phyloP scores from a whole-genome alignment of 2,329 filamentous ascomycete species.

The Taxawa tesnikishii region DNA sequence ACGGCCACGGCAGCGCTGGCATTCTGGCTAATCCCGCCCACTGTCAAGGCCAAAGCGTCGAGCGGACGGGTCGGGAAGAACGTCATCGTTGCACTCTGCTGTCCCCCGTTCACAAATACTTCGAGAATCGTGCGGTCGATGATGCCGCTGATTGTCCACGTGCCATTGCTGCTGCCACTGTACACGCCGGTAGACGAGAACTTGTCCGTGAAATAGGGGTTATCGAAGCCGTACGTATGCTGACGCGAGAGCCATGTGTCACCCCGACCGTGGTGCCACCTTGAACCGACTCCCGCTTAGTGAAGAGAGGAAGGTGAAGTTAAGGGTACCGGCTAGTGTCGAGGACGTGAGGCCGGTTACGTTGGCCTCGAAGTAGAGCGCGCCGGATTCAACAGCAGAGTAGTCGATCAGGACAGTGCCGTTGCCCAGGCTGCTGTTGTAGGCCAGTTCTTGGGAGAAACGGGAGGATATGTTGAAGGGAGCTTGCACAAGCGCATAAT shows the following conservation, averaged over 20 bases:
- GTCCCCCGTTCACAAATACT: conserved; percentile 41
- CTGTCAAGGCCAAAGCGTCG: conserved; percentile 23
- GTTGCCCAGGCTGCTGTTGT: conserved; percentile 34
- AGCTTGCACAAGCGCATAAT: conserved; percentile 38
- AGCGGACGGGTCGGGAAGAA: conserved; percentile 38
- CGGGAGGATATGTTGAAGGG: conserved; percentile 39
- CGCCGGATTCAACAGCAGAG: conserved; percentile 34
- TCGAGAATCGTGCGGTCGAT: conserved; percentile 45
- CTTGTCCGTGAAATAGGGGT: conserved; percentile 44
- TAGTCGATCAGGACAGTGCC: conserved; percentile 39
- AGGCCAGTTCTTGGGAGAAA: conserved; percentile 31
- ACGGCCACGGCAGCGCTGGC: conserved; percentile 26
- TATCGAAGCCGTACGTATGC: conserved; percentile 36
- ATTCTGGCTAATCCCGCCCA: conserved; percentile 22
- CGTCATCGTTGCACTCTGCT: conserved; percentile 35
- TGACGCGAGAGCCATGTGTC: conserved; percentile 41
- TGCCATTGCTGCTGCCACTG: conserved; percentile 13
- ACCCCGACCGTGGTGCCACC: conserved; percentile 39
- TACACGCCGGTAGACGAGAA: conserved; percentile 27
- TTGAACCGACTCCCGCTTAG: conserved; percentile 35
- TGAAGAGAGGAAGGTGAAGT: conserved; percentile 41
- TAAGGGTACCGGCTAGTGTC: conserved; percentile 26
- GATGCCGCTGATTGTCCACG: conserved; percentile 34
- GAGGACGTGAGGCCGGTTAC: conserved; percentile 29
- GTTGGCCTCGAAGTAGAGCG: conserved; percentile 43